Conservation (phyloP, 169 alveolate species). For the Toxoplasma gondii region DNA sequence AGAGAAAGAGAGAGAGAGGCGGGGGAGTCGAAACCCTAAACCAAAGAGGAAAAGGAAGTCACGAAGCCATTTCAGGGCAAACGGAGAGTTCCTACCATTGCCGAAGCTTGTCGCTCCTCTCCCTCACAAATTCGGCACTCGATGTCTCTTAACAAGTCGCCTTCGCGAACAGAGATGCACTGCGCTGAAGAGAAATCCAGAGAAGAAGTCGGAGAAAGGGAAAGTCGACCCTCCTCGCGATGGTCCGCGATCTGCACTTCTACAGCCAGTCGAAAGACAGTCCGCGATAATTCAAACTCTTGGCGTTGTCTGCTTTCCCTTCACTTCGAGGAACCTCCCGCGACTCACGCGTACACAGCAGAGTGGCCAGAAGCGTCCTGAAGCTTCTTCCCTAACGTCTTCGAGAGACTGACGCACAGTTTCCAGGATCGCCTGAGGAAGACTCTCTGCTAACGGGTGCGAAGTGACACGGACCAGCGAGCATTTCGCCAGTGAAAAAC, state of each 20-base stretch:
- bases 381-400: too few species aligned
- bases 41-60: too few species aligned
- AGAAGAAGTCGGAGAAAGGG: background rate
- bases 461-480: background rate
- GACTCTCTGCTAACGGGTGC: background rate
- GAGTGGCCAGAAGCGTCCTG: too few species aligned
- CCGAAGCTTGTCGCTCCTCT: background rate
- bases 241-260: too few species aligned
- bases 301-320: too few species aligned
- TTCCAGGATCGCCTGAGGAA: background rate
- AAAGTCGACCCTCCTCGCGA: background rate
- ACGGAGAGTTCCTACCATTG: background rate
- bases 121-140: background rate
- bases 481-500: too few species aligned
- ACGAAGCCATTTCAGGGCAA: background rate
- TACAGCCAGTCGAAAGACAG: too few species aligned
- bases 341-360: too few species aligned
- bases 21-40: background rate
- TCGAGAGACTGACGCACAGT: too few species aligned
- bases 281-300: too few species aligned
- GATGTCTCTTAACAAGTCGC: conserved; percentile 28
- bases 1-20: too few species aligned
- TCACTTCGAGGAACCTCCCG: too few species aligned
- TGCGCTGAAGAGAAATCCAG: conserved; percentile 32
- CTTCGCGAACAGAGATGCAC: conserved; percentile 11